Evolutionary conservation across 176 grass and related monocot species (phyloP).

Genomic region (Paspalum notatum): DNA sequence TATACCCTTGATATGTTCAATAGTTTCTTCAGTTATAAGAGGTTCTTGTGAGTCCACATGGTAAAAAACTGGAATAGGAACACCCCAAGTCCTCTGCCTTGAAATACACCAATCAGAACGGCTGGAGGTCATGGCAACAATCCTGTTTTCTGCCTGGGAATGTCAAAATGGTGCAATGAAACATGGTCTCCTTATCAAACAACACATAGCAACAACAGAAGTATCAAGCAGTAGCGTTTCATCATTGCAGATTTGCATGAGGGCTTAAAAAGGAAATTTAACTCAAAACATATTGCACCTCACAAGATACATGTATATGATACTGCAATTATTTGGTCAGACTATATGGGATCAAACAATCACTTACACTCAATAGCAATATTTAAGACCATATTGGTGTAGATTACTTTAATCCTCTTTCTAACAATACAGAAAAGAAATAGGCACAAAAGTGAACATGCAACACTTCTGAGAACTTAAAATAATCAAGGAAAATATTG

Average conservation of each 20-base stretch:
- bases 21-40: slow-evolving; percentile 92
- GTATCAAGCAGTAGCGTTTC: slow-evolving; percentile 20
- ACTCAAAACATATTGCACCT: slow-evolving; percentile 22
- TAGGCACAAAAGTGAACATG: neutral
- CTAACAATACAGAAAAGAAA: slow-evolving; percentile 14
- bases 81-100: slow-evolving; percentile 95
- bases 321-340: slow-evolving; percentile 1
- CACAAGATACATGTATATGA: no score
- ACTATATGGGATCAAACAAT: slow-evolving; percentile 23
- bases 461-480: neutral
- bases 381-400: slow-evolving; percentile 13
- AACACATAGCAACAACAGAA: slow-evolving; percentile 24
- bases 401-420: slow-evolving; percentile 28
- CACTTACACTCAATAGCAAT: slow-evolving; percentile 5
- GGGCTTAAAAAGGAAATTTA: slow-evolving; percentile 3
- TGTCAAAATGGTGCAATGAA: slow-evolving; percentile 24
- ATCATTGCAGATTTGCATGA: slow-evolving; percentile 26
- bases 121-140: slow-evolving; percentile 87
- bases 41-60: slow-evolving; percentile 82
- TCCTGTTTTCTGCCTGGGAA: slow-evolving; percentile 91
- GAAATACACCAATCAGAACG: slow-evolving; percentile 99
- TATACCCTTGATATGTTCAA: slow-evolving; percentile 88
- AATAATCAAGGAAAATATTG: no score
- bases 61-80: slow-evolving; percentile 98
- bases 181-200: slow-evolving; percentile 27